Evolutionary conservation across 768 basidiomycete genomes (phyloP), one percentile per base, ranked within the genome.

Genomic region (Tephrocybe sp.): DNA sequence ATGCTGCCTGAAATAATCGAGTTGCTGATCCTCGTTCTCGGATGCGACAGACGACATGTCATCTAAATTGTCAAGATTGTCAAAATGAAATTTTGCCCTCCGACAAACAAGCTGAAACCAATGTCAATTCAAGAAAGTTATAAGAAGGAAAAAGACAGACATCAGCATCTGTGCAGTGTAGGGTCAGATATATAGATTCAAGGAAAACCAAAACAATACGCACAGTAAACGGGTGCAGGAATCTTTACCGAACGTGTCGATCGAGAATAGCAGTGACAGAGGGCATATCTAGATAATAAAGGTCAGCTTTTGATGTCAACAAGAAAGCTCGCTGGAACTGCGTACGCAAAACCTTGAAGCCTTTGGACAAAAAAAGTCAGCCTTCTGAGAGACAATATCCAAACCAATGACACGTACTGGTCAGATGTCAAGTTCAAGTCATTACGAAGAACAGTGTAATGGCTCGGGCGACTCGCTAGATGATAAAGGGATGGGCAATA

Each of bases 201-300:
- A n/a, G n/a, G n/a, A n/a, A n/a, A n/a, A n/a, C n/a, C n/a, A n/a
- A 7, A 6, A 15, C n/a, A 23, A 24, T 39, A 57, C 82, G 61
- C 53, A 86, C 84, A 86, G 51, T 86, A 86, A 0, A 86, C 83
- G 0, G 84, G 86, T 0, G 84, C 85, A 0, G 84, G 84, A 18
- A 87, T 82, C 2, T 85, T 87, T 2, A 87, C 86, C 0, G 84
- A 82, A 16, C 83, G 75, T 2, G 84, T 86, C 10, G 84, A 77
- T 1, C 86, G 76, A 0, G 84, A 78, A 48, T 86, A 87, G 18
- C 82, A 79, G 41, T 87, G 84, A 55, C 86, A 87, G 0, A 87
- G 64, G 0, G 82, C 72, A 46, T 64, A 70, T 2, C 65, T 58
- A 16, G 4, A 30, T 6, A 13, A 47, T 10, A 24, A 30, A 41